Base-by-base conservation (phyloP, 768 basidiomycete species). In the Sistotremastrum niveocremeum region DNA sequence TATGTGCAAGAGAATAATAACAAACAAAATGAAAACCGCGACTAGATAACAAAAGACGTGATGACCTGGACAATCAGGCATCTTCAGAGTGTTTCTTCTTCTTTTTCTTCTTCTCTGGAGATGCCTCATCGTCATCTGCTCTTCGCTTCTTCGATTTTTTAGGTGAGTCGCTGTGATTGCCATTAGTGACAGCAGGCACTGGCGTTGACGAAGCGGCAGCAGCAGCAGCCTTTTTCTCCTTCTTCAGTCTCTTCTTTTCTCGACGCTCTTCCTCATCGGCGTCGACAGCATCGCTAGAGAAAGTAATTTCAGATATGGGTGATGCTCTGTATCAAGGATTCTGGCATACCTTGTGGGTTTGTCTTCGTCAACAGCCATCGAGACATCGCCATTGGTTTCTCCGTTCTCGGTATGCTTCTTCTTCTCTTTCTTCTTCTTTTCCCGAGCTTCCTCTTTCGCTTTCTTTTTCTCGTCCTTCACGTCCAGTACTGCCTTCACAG, bases 391-490 rank as follows among this genome's bases (percentile, higher is more conserved):
- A 20, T 20, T 20, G 20, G 20, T 20, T 30, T 41, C 29, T 32
- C 40, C 40, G 29, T 20, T 41, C 12, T 9, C 40, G 10, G 10
- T 38, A 29, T 8, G 29, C 48, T 69, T 71, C 62, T 67, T 74
- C 56, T 67, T 68, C 58, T 68, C 65, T 33, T 61, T 60, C 55
- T 65, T 71, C 65, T 72, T 81, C 67, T 81, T 84, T 47, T 82
- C 79, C 60, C 61, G 72, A 60, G 70, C 72, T 65, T 84, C 84
- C 65, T 88, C 84, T 66, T 86, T 88, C 36, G 74, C 76, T 57
- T 68, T 77, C 62, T 70, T 74, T 71, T 87, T 89, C 67, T 94
- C 91, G 51, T 83, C 83, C 66, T 88, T 88, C 54, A 86, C 83
- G 48, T 91, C 86, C 54, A 77, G 57, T 37, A 77, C 86, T 33